Percentiles rank a stretch among this genome's conserved stretches.
Evolutionary conservation across 495 filamentous ascomycete species (phyloP).

Genomic region (Penicillium canescens): DNA sequence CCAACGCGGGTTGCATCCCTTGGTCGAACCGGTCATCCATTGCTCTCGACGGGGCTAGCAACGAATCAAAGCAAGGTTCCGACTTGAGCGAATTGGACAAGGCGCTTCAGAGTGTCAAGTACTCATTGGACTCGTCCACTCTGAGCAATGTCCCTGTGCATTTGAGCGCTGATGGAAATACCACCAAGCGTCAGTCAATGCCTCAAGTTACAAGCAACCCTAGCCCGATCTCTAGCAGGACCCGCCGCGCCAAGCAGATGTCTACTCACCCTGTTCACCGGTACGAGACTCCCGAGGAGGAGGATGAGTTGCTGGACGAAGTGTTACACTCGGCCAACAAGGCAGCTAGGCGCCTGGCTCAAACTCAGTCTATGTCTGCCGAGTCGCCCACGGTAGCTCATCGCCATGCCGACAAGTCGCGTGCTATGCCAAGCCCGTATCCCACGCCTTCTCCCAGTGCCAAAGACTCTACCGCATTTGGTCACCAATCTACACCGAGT

Average conservation of each 20-base stretch:
- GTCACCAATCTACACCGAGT: slow-evolving; percentile 49
- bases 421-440: slow-evolving; percentile 71
- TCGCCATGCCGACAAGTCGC: slow-evolving; percentile 57
- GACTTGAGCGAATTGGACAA: slow-evolving; percentile 70
- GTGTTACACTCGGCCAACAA: slow-evolving; percentile 61
- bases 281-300: slow-evolving; percentile 94
- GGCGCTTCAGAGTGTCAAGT: slow-evolving; percentile 70
- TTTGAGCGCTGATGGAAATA: slow-evolving; percentile 50
- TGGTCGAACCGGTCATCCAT: slow-evolving; percentile 88
- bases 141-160: slow-evolving; percentile 50
- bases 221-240: slow-evolving; percentile 78
- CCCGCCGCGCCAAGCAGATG: slow-evolving; percentile 75
- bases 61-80: slow-evolving; percentile 51
- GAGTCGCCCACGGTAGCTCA: slow-evolving; percentile 39
- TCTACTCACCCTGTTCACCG: slow-evolving; percentile 71
- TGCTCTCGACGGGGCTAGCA: slow-evolving; percentile 64
- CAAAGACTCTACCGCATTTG: slow-evolving; percentile 71
- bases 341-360: slow-evolving; percentile 55
- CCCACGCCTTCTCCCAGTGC: slow-evolving; percentile 90
- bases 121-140: slow-evolving; percentile 57
- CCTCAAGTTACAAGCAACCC: slow-evolving; percentile 58
- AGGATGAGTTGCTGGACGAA: slow-evolving; percentile 93
- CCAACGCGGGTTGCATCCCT: slow-evolving; percentile 86
- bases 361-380: slow-evolving; percentile 39
- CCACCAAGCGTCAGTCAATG: slow-evolving; percentile 70